Conservation (phyloP, 2,329 filamentous ascomycete genomes). For the Sporothrix brunneoviolacea region DNA sequence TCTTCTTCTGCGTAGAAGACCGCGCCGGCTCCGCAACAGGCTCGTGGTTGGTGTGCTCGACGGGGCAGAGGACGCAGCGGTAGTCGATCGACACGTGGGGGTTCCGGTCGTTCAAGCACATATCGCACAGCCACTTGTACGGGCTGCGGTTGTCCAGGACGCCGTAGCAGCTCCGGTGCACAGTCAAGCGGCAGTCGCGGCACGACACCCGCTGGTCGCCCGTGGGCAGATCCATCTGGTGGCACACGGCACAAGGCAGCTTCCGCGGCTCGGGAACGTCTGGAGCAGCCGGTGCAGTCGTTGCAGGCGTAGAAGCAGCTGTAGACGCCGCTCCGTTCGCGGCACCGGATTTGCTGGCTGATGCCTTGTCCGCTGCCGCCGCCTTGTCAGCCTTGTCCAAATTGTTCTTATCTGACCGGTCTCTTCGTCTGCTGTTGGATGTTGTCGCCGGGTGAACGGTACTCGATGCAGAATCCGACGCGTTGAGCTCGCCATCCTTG, state of each 20-base stretch:
- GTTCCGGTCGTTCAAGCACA: constrained; percentile 89
- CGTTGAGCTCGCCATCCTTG: constrained; percentile 41
- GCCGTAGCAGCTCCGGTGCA: constrained; percentile 92
- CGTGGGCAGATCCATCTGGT: constrained; percentile 57
- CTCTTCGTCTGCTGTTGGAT: constrained; percentile 38
- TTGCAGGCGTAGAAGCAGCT: constrained; percentile 34
- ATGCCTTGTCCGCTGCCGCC: constrained; percentile 14
- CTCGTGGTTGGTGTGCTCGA: constrained; percentile 73
- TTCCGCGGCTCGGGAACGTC: constrained; percentile 71
- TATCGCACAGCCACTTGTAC: constrained; percentile 90
- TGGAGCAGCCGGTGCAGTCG: constrained; percentile 56
- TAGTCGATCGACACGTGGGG: constrained; percentile 91
- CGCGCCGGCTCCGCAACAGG: constrained; percentile 72
- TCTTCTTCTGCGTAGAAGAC: constrained; percentile 70
- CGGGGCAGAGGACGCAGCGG: constrained; percentile 85
- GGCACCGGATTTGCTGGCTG: background rate
- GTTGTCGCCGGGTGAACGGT: constrained; percentile 24
- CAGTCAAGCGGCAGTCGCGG: constrained; percentile 80
- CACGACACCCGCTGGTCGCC: constrained; percentile 72
- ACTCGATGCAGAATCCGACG: constrained; percentile 48
- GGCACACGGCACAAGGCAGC: constrained; percentile 81
- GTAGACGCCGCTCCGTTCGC: background rate
- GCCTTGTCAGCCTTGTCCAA: constrained; percentile 53
- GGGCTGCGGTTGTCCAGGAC: constrained; percentile 61
- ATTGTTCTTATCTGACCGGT: constrained; percentile 11